phyloP scores from a whole-genome alignment of 495 filamentous ascomycete species.

The Margaritispora aquatica region DNA sequence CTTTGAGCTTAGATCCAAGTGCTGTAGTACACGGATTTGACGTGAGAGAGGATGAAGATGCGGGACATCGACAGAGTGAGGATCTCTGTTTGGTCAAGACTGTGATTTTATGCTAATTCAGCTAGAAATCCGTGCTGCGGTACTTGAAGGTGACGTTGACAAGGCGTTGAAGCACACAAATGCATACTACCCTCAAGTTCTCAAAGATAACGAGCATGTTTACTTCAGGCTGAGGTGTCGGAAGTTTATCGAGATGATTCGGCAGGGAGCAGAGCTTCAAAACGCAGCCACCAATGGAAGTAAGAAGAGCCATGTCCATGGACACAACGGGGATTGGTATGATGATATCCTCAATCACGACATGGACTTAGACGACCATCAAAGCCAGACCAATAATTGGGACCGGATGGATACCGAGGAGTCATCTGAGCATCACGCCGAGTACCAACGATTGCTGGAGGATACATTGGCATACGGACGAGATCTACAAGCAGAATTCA shows the following conservation, averaged over 20 bases:
- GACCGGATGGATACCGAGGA: constrained; percentile 49
- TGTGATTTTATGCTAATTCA: neutral
- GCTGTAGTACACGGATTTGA: constrained; percentile 56
- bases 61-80: constrained; percentile 79
- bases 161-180: constrained; percentile 76
- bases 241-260: constrained; percentile 96
- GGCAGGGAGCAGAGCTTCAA: constrained; percentile 64
- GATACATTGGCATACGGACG: constrained; percentile 78
- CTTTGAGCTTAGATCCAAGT: constrained; percentile 50
- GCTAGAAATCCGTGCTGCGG: constrained; percentile 76
- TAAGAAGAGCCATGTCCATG: constrained; percentile 25
- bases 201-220: constrained; percentile 79
- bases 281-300: constrained; percentile 23
- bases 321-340: constrained; percentile 25
- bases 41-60: constrained; percentile 81
- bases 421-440: constrained; percentile 26
- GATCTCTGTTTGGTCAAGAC: too few species aligned
- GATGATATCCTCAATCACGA: constrained; percentile 58
- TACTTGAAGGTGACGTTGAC: constrained; percentile 92
- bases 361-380: constrained; percentile 73
- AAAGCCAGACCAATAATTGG: constrained; percentile 34
- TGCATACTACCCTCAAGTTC: constrained; percentile 70
- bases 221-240: constrained; percentile 86
- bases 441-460: constrained; percentile 51
- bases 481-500: constrained; percentile 69